Evolutionary conservation across 2,329 filamentous ascomycete genomes (phyloP).

Genomic region (Nigrospora sphaerica): DNA sequence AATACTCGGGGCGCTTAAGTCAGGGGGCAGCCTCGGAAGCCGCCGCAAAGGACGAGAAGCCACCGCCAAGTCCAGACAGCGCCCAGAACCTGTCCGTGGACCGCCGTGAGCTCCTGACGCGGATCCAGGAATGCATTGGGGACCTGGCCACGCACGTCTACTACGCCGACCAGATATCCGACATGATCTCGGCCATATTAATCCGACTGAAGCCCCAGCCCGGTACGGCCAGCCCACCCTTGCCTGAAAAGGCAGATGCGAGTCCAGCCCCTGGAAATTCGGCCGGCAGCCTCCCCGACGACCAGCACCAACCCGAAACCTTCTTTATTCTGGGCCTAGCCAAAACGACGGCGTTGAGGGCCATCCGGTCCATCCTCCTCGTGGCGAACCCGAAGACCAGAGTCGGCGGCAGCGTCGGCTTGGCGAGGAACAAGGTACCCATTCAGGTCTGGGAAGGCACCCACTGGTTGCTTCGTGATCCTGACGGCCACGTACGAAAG

Average conservation of each 20-base stretch:
- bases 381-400: conserved; percentile 68
- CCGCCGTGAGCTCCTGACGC: conserved; percentile 57
- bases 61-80: conserved; percentile 18
- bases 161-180: conserved; percentile 90
- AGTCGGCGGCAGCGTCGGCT: conserved; percentile 49
- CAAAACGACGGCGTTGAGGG: conserved; percentile 61
- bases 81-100: conserved; percentile 38
- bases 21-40: conserved; percentile 8
- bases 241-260: conserved; percentile 38
- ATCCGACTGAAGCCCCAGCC: conserved; percentile 64
- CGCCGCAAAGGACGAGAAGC: conserved; percentile 19
- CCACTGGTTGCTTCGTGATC: conserved; percentile 82
- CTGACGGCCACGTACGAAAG: conserved; percentile 68
- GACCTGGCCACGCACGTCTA: conserved; percentile 91
- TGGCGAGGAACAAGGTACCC: conserved; percentile 68
- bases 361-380: conserved; percentile 74
- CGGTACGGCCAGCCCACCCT: conserved; percentile 33
- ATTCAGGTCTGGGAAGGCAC: conserved; percentile 93
- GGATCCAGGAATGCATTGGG: conserved; percentile 79
- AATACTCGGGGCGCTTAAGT: conserved; percentile 41
- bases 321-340: conserved; percentile 47
- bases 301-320: conserved; percentile 39
- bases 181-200: conserved; percentile 83
- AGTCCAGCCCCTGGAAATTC: conserved; percentile 24
- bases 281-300: conserved; percentile 32